phyloP scores from a whole-genome alignment of 345 rosid species.

The Dimocarpus longan region DNA sequence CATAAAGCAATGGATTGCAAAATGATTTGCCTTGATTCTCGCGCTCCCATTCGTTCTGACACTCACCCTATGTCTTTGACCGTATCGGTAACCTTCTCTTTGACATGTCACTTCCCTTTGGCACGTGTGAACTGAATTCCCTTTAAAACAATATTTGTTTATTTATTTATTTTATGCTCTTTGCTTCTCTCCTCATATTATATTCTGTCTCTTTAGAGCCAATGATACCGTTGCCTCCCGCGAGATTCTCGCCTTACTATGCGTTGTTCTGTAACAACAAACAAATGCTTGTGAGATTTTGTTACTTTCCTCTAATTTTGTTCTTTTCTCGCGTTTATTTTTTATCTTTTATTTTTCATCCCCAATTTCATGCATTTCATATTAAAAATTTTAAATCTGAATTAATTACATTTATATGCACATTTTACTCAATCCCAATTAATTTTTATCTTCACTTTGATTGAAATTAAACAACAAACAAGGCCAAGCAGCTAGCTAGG shows the following conservation, averaged over 20 bases:
- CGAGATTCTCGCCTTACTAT: conserved; percentile 57
- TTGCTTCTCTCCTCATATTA: conserved; percentile 18
- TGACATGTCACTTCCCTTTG: conserved; percentile 32
- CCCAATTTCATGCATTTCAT: not conserved
- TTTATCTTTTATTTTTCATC: not conserved
- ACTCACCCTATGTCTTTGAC: conserved; percentile 43
- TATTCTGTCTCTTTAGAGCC: conserved; percentile 18
- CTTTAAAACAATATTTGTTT: too few species aligned
- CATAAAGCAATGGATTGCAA: conserved; percentile 69
- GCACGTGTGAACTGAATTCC: conserved; percentile 38
- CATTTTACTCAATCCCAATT: too few species aligned
- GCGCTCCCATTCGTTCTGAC: conserved; percentile 25
- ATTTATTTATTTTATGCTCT: conserved; percentile 28
- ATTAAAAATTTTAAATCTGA: not conserved
- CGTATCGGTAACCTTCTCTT: conserved; percentile 20
- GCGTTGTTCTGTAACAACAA: conserved; percentile 30
- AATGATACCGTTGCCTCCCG: conserved; percentile 39
- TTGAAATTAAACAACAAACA: too few species aligned
- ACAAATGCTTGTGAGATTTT: conserved; percentile 23
- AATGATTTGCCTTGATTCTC: conserved; percentile 51
- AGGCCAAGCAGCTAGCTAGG: too few species aligned
- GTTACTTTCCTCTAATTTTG: conserved; percentile 18
- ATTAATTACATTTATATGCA: too few species aligned
- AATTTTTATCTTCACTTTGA: too few species aligned
- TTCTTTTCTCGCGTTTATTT: conserved; percentile 2